Base-by-base conservation (phyloP, 2,329 filamentous ascomycete species). In the Cyclaneusma minus region DNA sequence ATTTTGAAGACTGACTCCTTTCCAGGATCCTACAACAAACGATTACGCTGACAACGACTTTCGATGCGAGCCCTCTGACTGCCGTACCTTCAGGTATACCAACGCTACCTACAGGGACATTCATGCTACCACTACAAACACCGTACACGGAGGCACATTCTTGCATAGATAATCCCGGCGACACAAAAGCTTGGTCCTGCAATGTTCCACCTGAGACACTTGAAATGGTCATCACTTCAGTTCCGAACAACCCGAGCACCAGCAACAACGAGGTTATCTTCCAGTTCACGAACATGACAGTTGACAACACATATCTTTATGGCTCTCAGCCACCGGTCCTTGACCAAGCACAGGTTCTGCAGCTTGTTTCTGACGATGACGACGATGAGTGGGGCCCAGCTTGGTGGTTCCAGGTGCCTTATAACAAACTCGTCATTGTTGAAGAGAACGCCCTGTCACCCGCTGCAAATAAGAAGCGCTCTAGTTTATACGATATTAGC, bases 341-440 rank as follows among this genome's bases (percentile, higher is more conserved):
- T 23, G 43, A 20, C 44, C 39, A 57, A 15, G n/a, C n/a, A n/a
- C 55, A 65, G 34, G 44, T 53, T 2, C 45, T 78, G 32, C 50
- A 55, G 13, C 54, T 72, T 16, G 67, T 71, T 21, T 49, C 53
- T 18, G 73, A 79, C 44, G 56, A 60, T 19, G 62, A 68, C 32
- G 62, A 65, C 29, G 52, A 57, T 19, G 49, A 49, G 9, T 55
- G 62, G 33, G 74, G 73, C 2, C 68, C 71, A 9, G 71, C 72
- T 5, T 66, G 63, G 41, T 73, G 73, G 38, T 78, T 78, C 42
- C 60, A 64, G 35, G 49, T 64, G 13, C 45, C 53, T 9, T 76
- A 77, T 40, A 62, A 77, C 43, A 80, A 79, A 42, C 39, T 77
- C 19, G 68, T 77, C 4, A 58, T 78, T 21, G 35, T 69, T 3